Conservation (phyloP, 202 grass and related monocot species). For the Bolboschoenoplectus hybrid region DNA sequence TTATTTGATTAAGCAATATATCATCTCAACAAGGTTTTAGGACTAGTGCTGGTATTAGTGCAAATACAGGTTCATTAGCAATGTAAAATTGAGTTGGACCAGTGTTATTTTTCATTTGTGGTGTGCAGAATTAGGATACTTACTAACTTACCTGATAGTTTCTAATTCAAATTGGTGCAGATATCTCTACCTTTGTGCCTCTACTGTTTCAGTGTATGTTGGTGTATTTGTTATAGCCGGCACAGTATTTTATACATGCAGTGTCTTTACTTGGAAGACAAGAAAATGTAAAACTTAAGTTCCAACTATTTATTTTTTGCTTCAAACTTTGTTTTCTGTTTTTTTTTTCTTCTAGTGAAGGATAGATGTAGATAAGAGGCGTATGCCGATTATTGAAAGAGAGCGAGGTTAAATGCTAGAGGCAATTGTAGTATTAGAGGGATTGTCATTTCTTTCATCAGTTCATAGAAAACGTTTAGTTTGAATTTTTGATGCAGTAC, state of each 20-base stretch:
- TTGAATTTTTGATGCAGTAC: constrained; percentile 9
- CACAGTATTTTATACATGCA: constrained; percentile 50
- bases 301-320: background rate
- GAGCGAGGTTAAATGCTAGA: background rate
- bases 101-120: background rate
- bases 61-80: background rate
- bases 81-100: background rate
- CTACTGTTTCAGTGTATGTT: constrained; percentile 67
- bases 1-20: constrained; percentile 9
- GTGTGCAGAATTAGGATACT: constrained; percentile 1
- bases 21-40: background rate
- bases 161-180: constrained; percentile 45
- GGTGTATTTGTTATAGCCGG: constrained; percentile 59
- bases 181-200: constrained; percentile 90
- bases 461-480: background rate
- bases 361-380: constrained; percentile 16
- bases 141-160: background rate
- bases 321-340: background rate
- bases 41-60: background rate
- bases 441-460: background rate
- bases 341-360: background rate
- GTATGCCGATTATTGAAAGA: background rate
- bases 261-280: constrained; percentile 45
- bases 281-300: constrained; percentile 37
- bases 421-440: background rate